A percentile compares a stretch with the other conserved stretches of the same genome.
Conservation (phyloP, 1,284 basidiomycete genomes). For the Gomphus bonarii region DNA sequence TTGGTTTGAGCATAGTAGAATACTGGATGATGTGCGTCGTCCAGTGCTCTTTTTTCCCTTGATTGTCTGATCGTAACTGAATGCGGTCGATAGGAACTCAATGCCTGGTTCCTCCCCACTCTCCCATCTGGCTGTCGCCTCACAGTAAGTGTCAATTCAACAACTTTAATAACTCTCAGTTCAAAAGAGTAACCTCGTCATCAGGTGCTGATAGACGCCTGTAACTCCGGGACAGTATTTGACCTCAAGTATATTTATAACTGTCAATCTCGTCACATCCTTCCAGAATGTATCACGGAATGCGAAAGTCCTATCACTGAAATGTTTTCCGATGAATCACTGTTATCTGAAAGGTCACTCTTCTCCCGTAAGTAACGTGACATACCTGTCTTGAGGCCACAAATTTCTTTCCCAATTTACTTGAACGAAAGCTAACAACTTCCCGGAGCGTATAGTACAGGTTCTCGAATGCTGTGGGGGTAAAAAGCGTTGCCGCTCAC, state of each 20-base stretch:
- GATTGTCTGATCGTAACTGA: not conserved
- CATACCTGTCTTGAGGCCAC: too few relatives aligned
- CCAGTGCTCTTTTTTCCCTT: not conserved
- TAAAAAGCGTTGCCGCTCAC: too few relatives aligned
- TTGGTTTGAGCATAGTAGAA: not conserved
- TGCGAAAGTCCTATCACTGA: not conserved
- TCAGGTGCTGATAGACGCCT: not conserved
- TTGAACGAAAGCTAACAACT: too few relatives aligned
- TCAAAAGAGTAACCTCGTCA: not conserved
- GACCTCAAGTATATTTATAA: not conserved
- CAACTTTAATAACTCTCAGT: too few relatives aligned
- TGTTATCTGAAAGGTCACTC: too few relatives aligned
- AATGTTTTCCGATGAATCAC: not conserved
- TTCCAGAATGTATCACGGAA: not conserved
- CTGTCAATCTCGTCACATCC: not conserved
- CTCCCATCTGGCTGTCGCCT: not conserved
- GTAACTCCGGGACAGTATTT: slow-evolving; percentile 2
- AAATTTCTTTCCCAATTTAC: too few relatives aligned
- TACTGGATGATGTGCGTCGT: not conserved
- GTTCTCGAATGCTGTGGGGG: too few relatives aligned
- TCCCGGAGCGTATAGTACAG: too few relatives aligned
- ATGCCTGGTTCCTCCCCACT: not conserved
- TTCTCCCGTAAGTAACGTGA: too few relatives aligned
- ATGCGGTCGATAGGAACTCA: not conserved
- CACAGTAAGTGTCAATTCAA: not conserved